Evolutionary conservation across 2,329 filamentous ascomycete species (phyloP).

Genomic region (Trichoderma oligosporum): DNA sequence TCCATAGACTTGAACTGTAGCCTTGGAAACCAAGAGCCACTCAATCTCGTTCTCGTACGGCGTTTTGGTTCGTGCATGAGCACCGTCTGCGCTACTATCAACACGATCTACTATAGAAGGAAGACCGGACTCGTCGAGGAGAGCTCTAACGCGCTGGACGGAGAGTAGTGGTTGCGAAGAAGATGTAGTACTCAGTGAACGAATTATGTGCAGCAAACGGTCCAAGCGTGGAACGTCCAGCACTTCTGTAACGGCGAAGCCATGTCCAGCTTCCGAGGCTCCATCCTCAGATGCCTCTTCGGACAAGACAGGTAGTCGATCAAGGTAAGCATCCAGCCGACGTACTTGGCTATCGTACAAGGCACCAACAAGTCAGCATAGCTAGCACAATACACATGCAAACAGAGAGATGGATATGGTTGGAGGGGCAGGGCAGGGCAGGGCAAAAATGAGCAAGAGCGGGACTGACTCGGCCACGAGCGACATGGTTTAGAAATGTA

Average conservation of each 20-base stretch:
- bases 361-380: neutral
- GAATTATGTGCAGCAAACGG: constrained; percentile 64
- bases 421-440: neutral
- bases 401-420: no score
- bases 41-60: constrained; percentile 74
- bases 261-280: constrained; percentile 35
- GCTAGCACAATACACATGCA: neutral
- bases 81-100: constrained; percentile 31
- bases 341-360: constrained; percentile 51
- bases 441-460: neutral
- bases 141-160: constrained; percentile 53
- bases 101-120: constrained; percentile 39
- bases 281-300: constrained; percentile 43
- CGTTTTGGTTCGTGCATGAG: constrained; percentile 34
- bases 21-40: constrained; percentile 89
- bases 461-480: constrained; percentile 46
- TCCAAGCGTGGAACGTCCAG: constrained; percentile 53
- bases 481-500: constrained; percentile 36
- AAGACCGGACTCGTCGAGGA: constrained; percentile 62
- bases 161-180: constrained; percentile 61
- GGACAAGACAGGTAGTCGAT: constrained; percentile 49
- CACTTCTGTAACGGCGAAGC: constrained; percentile 37
- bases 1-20: constrained; percentile 86
- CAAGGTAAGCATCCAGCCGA: constrained; percentile 61
- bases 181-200: constrained; percentile 66